phyloP scores from a whole-genome alignment of 2,329 filamentous ascomycete species.

The Aureobasidium leucospermi region DNA sequence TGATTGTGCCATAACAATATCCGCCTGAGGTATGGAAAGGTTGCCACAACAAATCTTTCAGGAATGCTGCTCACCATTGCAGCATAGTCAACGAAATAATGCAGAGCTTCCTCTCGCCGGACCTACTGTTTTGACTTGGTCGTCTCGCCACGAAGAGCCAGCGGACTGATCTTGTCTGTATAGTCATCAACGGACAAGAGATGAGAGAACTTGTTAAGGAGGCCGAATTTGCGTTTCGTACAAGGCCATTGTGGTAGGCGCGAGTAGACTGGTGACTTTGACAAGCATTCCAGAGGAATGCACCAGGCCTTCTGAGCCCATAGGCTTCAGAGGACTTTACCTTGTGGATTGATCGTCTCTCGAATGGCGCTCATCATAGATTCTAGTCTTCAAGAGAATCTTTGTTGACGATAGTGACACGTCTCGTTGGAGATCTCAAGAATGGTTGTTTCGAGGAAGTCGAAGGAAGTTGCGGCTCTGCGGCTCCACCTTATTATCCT shows the following conservation, averaged over 20 bases:
- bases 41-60: constrained; percentile 14
- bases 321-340: no score
- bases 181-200: no score
- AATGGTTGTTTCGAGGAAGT: neutral
- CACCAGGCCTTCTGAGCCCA: neutral
- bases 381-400: neutral
- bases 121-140: neutral
- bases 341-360: no score
- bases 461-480: neutral
- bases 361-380: no score
- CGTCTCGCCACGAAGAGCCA: neutral
- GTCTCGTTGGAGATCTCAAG: neutral
- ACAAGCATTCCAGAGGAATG: neutral
- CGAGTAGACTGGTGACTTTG: neutral
- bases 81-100: neutral
- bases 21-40: constrained; percentile 7
- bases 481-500: neutral
- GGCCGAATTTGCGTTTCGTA: neutral
- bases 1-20: neutral
- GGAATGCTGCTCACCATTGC: constrained; percentile 11
- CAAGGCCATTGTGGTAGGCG: neutral
- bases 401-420: no score
- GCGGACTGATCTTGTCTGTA: neutral
- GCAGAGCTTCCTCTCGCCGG: neutral
- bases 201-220: no score